Conservation (phyloP, 2,329 filamentous ascomycete genomes). For the Daldinia sp. region DNA sequence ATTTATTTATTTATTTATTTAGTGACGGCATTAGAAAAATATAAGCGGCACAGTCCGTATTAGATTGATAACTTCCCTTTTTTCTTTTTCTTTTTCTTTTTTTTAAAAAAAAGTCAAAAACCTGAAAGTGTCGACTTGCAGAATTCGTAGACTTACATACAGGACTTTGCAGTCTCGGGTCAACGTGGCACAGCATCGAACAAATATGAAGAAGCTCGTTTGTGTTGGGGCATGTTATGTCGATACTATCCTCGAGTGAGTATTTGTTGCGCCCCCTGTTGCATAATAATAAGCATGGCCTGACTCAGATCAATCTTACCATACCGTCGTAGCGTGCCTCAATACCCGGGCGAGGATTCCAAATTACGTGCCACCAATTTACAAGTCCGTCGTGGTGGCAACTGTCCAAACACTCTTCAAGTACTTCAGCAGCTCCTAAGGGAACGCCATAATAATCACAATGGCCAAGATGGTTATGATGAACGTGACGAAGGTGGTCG, state of each 20-base stretch:
- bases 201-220: constrained; percentile 63
- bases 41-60: constrained; percentile 3
- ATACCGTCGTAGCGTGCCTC: constrained; percentile 62
- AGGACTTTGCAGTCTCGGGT: too few relatives aligned
- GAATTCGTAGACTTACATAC: too few relatives aligned
- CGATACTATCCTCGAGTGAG: constrained; percentile 73
- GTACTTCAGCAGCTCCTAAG: constrained; percentile 70
- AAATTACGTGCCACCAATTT: constrained; percentile 73
- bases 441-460: constrained; percentile 9
- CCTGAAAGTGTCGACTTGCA: constrained; percentile 23
- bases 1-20: not conserved
- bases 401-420: constrained; percentile 75
- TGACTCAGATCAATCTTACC: constrained; percentile 33
- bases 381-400: constrained; percentile 71
- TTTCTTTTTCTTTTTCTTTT: too few relatives aligned
- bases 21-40: constrained; percentile 17
- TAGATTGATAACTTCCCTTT: not conserved
- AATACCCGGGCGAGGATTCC: constrained; percentile 74
- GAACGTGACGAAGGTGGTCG: too few relatives aligned
- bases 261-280: constrained; percentile 22
- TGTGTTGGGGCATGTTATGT: constrained; percentile 74
- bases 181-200: constrained; percentile 34
- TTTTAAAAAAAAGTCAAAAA: too few relatives aligned
- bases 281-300: constrained; percentile 28
- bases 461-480: not conserved